Conservation (phyloP, 345 rosid species). For the Bruguiera parviflora region DNA sequence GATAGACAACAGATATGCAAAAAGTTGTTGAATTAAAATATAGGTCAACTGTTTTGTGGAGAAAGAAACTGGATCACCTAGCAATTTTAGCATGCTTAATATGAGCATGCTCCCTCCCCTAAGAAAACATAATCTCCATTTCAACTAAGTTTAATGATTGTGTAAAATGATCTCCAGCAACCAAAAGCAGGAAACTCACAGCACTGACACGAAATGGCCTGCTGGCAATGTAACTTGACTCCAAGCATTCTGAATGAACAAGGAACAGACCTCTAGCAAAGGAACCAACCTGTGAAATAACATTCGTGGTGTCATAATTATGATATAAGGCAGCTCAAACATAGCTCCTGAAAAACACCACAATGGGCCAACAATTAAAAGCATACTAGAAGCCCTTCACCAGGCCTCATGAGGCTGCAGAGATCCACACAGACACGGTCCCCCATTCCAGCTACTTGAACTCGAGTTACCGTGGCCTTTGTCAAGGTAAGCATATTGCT, state of each 20-base stretch:
- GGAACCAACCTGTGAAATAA: conserved; percentile 63
- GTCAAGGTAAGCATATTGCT: conserved; percentile 49
- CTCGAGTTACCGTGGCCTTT: conserved; percentile 53
- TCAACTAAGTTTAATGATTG: too few species aligned
- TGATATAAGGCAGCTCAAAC: background rate
- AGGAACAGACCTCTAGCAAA: conserved; percentile 91
- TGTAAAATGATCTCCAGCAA: too few species aligned
- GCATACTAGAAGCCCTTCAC: conserved; percentile 89
- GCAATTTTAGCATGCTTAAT: too few species aligned
- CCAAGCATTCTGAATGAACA: conserved; percentile 86
- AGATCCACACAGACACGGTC: conserved; percentile 94
- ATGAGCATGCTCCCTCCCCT: too few species aligned
- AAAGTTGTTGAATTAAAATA: too few species aligned
- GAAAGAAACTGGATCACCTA: too few species aligned
- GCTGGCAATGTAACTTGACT: conserved; percentile 80
- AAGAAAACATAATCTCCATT: too few species aligned
- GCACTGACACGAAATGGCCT: conserved; percentile 93
- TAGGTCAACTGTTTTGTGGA: too few species aligned
- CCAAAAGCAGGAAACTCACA: conserved; percentile 36
- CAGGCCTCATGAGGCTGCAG: conserved; percentile 86
- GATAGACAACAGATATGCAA: background rate
- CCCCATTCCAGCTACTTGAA: conserved; percentile 75
- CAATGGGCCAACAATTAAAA: background rate
- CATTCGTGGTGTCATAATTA: background rate
- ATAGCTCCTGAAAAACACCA: conserved; percentile 2